These are phyloP conservation scores for Lasiosphaeria ovina DNA, from an alignment of 495 filamentous ascomycete genomes.

Conservation along the genomic window DNA sequence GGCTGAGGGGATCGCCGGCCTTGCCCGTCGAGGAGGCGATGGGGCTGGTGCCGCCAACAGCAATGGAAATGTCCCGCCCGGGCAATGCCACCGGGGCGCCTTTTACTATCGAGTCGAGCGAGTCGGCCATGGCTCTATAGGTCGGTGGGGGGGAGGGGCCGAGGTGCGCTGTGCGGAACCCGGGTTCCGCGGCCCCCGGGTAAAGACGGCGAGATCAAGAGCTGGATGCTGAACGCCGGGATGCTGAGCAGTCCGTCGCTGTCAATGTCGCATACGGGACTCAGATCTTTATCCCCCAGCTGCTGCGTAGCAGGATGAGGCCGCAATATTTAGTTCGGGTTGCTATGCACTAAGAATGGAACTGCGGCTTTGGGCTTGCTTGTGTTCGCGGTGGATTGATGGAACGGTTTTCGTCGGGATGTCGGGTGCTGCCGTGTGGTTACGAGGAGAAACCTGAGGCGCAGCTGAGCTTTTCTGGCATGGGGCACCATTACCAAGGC, in stretches of 20 bases:
- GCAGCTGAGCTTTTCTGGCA: constrained; percentile 1
- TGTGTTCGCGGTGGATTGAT: too few species aligned
- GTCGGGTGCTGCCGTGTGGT: not conserved
- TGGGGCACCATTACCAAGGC: not conserved
- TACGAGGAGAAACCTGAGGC: not conserved
- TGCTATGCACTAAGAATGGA: too few species aligned
- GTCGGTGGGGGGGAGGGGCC: constrained; percentile 1
- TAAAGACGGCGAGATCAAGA: not conserved
- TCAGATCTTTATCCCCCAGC: too few species aligned
- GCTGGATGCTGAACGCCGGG: too few species aligned
- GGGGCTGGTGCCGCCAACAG: constrained; percentile 37
- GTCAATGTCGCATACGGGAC: too few species aligned
- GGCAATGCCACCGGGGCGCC: constrained; percentile 55
- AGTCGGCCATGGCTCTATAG: constrained; percentile 44
- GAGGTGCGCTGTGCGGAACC: not conserved
- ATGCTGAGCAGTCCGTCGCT: too few species aligned
- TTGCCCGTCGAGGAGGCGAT: constrained; percentile 41
- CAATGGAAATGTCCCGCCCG: constrained; percentile 32
- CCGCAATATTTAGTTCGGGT: too few species aligned
- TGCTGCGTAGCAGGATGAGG: too few species aligned
- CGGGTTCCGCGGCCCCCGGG: constrained; percentile 5
- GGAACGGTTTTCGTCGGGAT: too few species aligned
- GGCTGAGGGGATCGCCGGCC: constrained; percentile 69
- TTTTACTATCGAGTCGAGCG: constrained; percentile 86
- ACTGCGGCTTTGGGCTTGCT: too few species aligned